Percentiles rank a stretch among this genome's conserved stretches.
Evolutionary conservation across 345 rosid genomes (phyloP).

Genomic region (Angophora floribunda): DNA sequence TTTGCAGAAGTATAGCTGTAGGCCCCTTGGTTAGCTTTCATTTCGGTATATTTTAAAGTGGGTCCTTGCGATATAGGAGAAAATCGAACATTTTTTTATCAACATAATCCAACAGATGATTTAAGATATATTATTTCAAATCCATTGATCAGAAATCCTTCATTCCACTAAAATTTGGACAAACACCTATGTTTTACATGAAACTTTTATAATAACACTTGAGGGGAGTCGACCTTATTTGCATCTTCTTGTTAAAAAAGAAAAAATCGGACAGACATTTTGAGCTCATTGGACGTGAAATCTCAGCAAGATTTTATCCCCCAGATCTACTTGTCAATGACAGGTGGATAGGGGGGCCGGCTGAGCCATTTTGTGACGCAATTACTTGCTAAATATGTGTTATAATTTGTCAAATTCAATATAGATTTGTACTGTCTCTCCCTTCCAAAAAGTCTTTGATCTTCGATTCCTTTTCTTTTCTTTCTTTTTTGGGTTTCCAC

Average conservation of each 20-base stretch:
- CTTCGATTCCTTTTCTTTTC: background rate
- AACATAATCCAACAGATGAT: background rate
- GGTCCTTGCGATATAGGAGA: background rate
- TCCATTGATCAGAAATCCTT: background rate
- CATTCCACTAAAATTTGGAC: background rate
- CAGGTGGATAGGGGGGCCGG: background rate
- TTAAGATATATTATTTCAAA: background rate
- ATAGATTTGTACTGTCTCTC: background rate
- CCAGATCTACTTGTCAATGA: background rate
- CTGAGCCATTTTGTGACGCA: background rate
- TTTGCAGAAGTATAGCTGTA: background rate
- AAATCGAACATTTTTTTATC: background rate
- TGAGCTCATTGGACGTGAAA: background rate
- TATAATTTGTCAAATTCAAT: background rate
- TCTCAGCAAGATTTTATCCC: background rate
- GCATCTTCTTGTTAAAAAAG: background rate
- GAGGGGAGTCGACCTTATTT: background rate
- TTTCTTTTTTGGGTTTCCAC: background rate
- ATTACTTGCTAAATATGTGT: background rate
- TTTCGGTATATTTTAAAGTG: background rate
- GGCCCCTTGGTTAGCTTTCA: background rate
- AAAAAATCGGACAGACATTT: background rate
- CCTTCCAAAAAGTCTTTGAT: background rate
- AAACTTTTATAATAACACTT: background rate
- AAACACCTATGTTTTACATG: background rate